phyloP scores from a whole-genome alignment of 345 rosid species.

The Euphorbia pulcherrima region DNA sequence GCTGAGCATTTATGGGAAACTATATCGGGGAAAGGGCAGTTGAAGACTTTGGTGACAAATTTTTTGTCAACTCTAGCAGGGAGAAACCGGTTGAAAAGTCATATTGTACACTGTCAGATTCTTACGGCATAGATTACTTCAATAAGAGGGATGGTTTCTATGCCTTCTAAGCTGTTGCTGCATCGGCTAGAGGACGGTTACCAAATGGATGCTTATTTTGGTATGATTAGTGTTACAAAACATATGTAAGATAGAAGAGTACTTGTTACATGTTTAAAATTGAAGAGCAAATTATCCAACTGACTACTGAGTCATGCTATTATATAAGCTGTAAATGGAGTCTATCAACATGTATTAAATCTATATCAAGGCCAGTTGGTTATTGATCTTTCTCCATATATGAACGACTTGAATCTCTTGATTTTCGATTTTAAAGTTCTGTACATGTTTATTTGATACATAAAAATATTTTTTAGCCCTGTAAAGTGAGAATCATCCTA shows the following conservation, averaged over 20 bases:
- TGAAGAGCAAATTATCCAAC: slow-evolving; percentile 22
- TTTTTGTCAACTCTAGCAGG: slow-evolving; percentile 67
- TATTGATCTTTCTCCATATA: slow-evolving; percentile 15
- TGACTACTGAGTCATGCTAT: slow-evolving; percentile 4
- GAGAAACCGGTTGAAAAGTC: slow-evolving; percentile 64
- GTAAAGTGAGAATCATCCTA: no score
- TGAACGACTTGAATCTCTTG: not conserved
- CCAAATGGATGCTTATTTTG: slow-evolving; percentile 18
- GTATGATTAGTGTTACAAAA: slow-evolving; percentile 16
- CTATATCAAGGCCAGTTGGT: slow-evolving; percentile 26
- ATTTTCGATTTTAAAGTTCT: not conserved
- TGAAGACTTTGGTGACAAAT: slow-evolving; percentile 58
- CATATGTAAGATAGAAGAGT: slow-evolving; percentile 23
- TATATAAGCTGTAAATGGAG: not conserved
- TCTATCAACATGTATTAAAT: not conserved
- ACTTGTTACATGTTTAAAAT: slow-evolving; percentile 19
- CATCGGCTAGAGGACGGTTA: slow-evolving; percentile 2
- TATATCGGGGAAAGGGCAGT: slow-evolving; percentile 57
- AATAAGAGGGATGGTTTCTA: not conserved
- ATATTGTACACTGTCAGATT: slow-evolving; percentile 71
- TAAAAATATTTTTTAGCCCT: no score
- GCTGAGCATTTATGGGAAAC: slow-evolving; percentile 70
- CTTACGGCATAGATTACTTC: slow-evolving; percentile 48
- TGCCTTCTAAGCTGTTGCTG: slow-evolving; percentile 14
- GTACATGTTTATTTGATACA: no score